Base-by-base conservation (phyloP, 2,329 filamentous ascomycete species). In the Ceratocystis huliohia region DNA sequence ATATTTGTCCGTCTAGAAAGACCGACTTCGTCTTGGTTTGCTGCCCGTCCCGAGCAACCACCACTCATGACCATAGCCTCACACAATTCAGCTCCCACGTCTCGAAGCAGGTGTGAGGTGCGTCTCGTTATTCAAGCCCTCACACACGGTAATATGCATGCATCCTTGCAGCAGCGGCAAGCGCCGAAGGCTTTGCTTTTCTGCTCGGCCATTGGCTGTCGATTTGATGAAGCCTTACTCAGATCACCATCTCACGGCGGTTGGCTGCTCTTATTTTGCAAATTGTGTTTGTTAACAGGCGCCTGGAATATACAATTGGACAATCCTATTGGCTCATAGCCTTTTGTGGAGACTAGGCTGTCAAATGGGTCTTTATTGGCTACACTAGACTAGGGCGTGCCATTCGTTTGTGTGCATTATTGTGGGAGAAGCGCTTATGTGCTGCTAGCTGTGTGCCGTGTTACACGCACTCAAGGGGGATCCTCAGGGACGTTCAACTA, bases 361-460 rank as follows among this genome's bases (percentile, higher is more conserved):
- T 59, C 56, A 33, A 59, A 37, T 28, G 17, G 25, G 56, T 6
- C 17, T 37, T 37, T 59, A 59, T 59, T 59, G 56, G 56, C 56
- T 59, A n/a, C 13, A n/a, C 15, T 59, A 1, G 22, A 33, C 10
- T 33, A 6, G 22, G 28, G 25, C 22, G 1, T 25, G 13, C 28
- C 5, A 28, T n/a, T 57, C 1, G 7, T 37, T n/a, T 59, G 56
- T 30, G 56, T 33, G 30, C 25, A 17, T 30, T 25, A 28, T 28
- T 59, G 13, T 59, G 56, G 56, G 56, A 33, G 17, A 6, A 25
- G 56, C 56, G 56, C 56, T 59, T 59, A 59, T 59, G n/a, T 59
- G 56, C 3, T 59, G 56, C 3, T 33, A 10, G 28, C 30, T 30
- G 25, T 33, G 56, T 59, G 28, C 30, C 15, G 25, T 59, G 56